These are phyloP conservation scores for Pseudogymnoascus sp. DNA, from an alignment of 2,329 filamentous ascomycete genomes.

Conservation along the genomic window DNA sequence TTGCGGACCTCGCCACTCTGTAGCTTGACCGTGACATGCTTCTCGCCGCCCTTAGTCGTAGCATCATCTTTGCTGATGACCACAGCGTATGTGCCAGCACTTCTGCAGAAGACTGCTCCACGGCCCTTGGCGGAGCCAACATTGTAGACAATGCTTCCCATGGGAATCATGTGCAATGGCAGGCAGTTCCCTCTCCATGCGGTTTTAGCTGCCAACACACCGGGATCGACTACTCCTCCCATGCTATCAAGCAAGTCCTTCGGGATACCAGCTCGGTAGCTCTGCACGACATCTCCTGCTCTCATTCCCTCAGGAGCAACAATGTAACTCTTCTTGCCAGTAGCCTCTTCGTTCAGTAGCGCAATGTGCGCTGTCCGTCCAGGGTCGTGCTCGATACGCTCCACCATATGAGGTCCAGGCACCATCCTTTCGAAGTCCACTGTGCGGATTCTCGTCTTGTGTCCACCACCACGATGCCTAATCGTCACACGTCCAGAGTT, in stretches of 20 bases:
- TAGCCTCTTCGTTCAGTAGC: slow-evolving; percentile 66
- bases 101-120: slow-evolving; percentile 84
- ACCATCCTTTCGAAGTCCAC: slow-evolving; percentile 78
- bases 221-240: slow-evolving; percentile 87
- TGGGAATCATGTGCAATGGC: slow-evolving; percentile 88
- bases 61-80: slow-evolving; percentile 84
- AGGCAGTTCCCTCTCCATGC: slow-evolving; percentile 92
- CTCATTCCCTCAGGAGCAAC: slow-evolving; percentile 91
- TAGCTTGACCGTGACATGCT: slow-evolving; percentile 74
- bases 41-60: slow-evolving; percentile 53
- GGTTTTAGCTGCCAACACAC: slow-evolving; percentile 90
- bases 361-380: slow-evolving; percentile 90
- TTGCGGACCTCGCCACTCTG: slow-evolving; percentile 89
- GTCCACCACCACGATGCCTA: slow-evolving; percentile 84
- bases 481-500: slow-evolving; percentile 79
- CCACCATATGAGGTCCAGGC: slow-evolving; percentile 77
- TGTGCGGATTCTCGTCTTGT: slow-evolving; percentile 82
- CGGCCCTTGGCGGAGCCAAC: slow-evolving; percentile 68
- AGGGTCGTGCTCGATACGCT: slow-evolving; percentile 94
- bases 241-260: slow-evolving; percentile 79
- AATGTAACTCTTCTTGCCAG: slow-evolving; percentile 76
- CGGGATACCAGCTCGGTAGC: slow-evolving; percentile 84
- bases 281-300: slow-evolving; percentile 84
- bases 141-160: slow-evolving; percentile 88
- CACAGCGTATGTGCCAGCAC: slow-evolving; percentile 84